Base-by-base conservation (phyloP, 371 early-diverging fungal species). In the Rozella allomycis region DNA sequence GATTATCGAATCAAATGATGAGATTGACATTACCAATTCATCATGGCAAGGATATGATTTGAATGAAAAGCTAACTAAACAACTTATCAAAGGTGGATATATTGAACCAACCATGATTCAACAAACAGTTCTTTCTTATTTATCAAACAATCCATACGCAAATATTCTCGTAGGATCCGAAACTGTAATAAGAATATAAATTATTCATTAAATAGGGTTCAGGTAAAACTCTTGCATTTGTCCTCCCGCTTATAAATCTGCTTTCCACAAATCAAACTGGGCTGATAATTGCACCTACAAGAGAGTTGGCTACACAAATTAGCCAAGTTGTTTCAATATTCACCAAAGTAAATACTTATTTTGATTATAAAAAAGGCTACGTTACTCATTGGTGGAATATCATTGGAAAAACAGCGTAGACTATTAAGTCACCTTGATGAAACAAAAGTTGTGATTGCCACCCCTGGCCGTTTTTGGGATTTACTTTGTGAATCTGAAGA, bases 381-480 rank as follows among this genome's bases (percentile, higher is more conserved):
- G 2, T 3, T 3, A 25, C 25, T 88, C 32, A 85, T 90, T 0
- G 94, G 94, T 43, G 94, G 94, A 21, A 82, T 90, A 75, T 73
- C 86, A 16, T 47, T 66, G 20, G 74, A 82, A 30, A 90, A 93
- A 47, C 91, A 93, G 50, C 59, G 70, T 16, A 63, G 94, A 9
- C 39, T 74, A 20, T 25, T 88, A 13, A 58, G 55, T 13, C 49
- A 55, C 7, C 49, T 54, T 10, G 78, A 83, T 0, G 72, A 88
- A 42, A 42, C 46, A n/a, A 42, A 52, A 30, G 70, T 98, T 20
- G 59, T 98, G 37, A 75, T 97, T 7, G 97, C 88, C 7, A 97
- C 98, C 2, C 97, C 97, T 0, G 97, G 97, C 21, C 78, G 99
- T 42, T 58, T 96, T 29, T 80, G 78, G 78, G 88, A 94, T n/a